Evolutionary conservation across 345 rosid genomes (phyloP), one percentile per base, ranked within the genome.

Genomic region (Eucalyptus erythrocorys): DNA sequence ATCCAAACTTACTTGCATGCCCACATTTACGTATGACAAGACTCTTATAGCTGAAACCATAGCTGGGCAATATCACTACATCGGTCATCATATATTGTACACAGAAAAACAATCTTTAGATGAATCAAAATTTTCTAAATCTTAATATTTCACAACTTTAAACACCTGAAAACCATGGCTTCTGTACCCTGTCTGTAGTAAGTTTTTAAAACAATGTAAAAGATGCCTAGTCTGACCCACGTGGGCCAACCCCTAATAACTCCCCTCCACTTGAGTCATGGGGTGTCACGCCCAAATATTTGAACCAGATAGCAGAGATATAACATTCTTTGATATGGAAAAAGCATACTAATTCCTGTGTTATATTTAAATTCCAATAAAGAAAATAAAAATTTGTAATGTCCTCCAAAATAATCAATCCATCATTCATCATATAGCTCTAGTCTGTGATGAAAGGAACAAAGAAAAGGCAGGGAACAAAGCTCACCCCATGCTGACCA

Each of bases 401-500:
- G 81, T 37, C 14, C 81, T 19, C 27, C 81, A 37, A 4, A 71
- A 71, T 71, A 71, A 19, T 71, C 17, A 37, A 71, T 14, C 0
- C 1, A 49, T 3, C 10, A 10, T 51, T 48, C 51, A 30, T 17
- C 37, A 42, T 68, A 89, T 84, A 59, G 45, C 48, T 61, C 14
- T 81, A 51, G 37, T 26, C 30, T 88, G 66, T 53, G 10, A 68
- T 85, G 3, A 45, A 7, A 0, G 4, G 2, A 86, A 4, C 7
- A 43, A 10, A 9, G 34, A 57, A 16, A 86, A 4, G 68, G 0
- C 1, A 16, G 43, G 71, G 48, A 64, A n/a, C 49, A 32, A 87
- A 49, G 27, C 94, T 93, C 89, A 94, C 95, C 88, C 85, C 89
- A 51, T 71, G 87, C 76, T 92, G 93, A 87, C 90, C 90, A 68